phyloP scores from a whole-genome alignment of 2,329 filamentous ascomycete genomes.

The Fusarium illudens region DNA sequence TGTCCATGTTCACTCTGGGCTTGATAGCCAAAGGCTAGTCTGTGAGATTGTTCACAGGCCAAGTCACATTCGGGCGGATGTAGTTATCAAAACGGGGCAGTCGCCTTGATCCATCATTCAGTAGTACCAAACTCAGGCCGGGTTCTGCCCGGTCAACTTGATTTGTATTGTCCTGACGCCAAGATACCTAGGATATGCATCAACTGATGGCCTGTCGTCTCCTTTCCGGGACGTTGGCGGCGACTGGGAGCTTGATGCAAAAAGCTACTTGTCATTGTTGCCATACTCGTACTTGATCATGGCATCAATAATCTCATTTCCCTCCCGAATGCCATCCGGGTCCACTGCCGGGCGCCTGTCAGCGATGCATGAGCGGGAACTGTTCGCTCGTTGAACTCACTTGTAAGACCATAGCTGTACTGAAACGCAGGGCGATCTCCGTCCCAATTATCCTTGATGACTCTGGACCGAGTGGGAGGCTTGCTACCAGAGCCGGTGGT shows the following conservation, averaged over 20 bases:
- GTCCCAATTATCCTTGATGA: slow-evolving; percentile 11
- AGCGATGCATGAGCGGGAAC: neutral
- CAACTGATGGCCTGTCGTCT: neutral
- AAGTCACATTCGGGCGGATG: no score
- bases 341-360: slow-evolving; percentile 2
- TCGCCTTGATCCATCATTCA: no score
- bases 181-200: no score
- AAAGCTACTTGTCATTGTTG: neutral
- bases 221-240: neutral
- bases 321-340: neutral
- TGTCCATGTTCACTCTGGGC: no score
- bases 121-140: no score
- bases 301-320: slow-evolving; percentile 7
- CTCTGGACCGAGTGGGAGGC: neutral
- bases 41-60: no score
- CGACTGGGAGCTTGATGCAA: neutral
- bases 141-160: no score
- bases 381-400: neutral
- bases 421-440: slow-evolving; percentile 7
- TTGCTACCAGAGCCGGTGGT: neutral
- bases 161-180: no score
- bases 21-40: no score
- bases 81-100: no score
- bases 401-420: neutral
- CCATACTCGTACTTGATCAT: neutral